Base-by-base conservation (phyloP, 306 rosid species). In the Begonia peltatifolia region DNA sequence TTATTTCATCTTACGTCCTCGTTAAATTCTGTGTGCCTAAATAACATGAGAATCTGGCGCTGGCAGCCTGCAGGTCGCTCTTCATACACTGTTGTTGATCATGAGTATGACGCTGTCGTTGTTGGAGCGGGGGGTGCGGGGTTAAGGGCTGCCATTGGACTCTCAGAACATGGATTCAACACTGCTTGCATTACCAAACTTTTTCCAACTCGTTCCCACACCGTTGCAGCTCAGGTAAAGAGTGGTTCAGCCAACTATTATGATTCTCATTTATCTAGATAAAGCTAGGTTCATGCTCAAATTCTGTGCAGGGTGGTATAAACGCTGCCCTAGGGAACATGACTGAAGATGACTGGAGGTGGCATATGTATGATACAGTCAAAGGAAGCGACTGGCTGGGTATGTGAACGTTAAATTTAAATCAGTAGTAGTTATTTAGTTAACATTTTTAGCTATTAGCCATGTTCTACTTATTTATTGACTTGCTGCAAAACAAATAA, bases 71-170 rank as follows among this genome's bases (percentile, higher is more conserved):
- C 80, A 10, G 79, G 58, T 11, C 72, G 68, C 50, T 61, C 89
- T 17, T 73, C 94, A 2, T 90, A 90, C 60, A 90, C 87, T 2
- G 82, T 83, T 47, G 99, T 90, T 49, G 99, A 90, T 68, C 99
- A 90, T 48, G 79, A 71, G 3, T 90, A 90, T 47, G 99, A 90
- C 47, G 95, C 99, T 1, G 73, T 90, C 16, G 94, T 90, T 6
- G 95, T 90, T 10, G 97, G 95, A 52, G 97, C 97, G 13, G 97
- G 95, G 15, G 97, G 97, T 12, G 97, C 97, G 4, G 97, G 97
- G 56, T 61, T 85, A 60, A 75, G 95, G 75, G 95, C 97, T 35
- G 97, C 97, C 46, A 86, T 86, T 52, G 95, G 99, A 15, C 87
- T 90, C 18, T 90, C 94, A 0, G 99, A 90, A 66, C 88, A 86